Evolutionary conservation across 1,284 basidiomycete genomes (phyloP), one percentile per base, ranked within the genome.

Genomic region (Hortiboletus rubellus): DNA sequence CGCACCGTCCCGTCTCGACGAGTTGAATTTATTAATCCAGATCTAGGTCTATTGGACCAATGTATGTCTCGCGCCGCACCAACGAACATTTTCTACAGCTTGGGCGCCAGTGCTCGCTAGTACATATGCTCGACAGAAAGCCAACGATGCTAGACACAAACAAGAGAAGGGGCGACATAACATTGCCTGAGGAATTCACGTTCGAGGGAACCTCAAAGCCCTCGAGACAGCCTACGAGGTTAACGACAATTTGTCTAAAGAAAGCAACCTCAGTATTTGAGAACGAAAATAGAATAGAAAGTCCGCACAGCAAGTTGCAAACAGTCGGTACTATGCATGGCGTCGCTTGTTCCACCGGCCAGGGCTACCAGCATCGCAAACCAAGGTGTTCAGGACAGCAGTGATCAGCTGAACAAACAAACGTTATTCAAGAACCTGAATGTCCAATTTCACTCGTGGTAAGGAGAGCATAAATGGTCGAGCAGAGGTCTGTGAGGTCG

Each of bases 271-370:
- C 15, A 60, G 51, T 27, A 17, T 34, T 10, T 14, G 10, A 5
- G 12, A 1, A 22, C 5, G 5, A 7, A 11, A 11, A 12, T 7
- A 18, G 5, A 5, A 14, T 2, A 6, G 6, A 41, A 7, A 2
- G 27, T 12, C 18, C 58, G 4, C 49, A 60, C 59, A 60, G 46
- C 27, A 60, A 46, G 22, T 42, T 31, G 30, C 8, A 11, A 30
- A 61, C n/a, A 18, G 14, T 37, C 42, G 0, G 9, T 18, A 18
- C 18, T 17, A 14, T 51, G 40, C 7, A 62, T 17, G 2, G 38
- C 52, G 24, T 27, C 50, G 17, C 37, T 22, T 1, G 38, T 37
- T 1, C 11, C 27, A 7, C 11, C 33, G 17, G 11, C 34, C 2
- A 54, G 18, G 0, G 5, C 3, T 1, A 30, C 0, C 1, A 54